These are phyloP conservation scores for Colletotrichum orbiculare DNA, from an alignment of 2,329 filamentous ascomycete genomes.

Conservation along the genomic window DNA sequence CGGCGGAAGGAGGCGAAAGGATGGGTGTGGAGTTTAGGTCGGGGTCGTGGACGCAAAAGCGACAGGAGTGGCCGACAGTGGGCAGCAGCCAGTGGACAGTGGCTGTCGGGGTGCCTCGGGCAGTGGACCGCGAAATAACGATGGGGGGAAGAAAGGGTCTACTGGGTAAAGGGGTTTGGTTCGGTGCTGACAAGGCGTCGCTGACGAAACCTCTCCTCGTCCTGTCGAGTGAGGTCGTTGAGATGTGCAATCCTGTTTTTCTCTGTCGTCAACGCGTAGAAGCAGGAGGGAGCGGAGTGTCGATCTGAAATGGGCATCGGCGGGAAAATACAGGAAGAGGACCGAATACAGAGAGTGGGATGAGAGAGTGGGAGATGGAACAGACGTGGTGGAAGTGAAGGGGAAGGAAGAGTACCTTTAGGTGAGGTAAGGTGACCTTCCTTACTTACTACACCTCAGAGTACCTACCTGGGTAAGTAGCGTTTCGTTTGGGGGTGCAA, in stretches of 20 bases:
- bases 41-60: conserved; percentile 35
- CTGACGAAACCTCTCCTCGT: conserved; percentile 14
- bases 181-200: conserved; percentile 17
- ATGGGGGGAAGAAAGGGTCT: conserved; percentile 31
- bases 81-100: too few species aligned
- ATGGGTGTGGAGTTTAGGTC: conserved; percentile 36
- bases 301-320: too few species aligned
- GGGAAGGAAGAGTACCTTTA: not conserved
- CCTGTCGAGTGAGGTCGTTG: not conserved
- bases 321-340: too few species aligned
- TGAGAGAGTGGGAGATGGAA: too few species aligned
- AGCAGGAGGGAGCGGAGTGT: conserved; percentile 10
- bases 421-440: too few species aligned
- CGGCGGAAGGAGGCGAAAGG: conserved; percentile 34
- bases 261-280: too few species aligned
- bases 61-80: conserved; percentile 28
- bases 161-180: conserved; percentile 3
- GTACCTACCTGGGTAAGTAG: not conserved
- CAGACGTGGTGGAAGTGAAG: not conserved
- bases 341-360: too few species aligned
- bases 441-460: not conserved
- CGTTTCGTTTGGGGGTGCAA: conserved; percentile 35
- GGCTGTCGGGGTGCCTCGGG: conserved; percentile 23
- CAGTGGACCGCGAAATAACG: conserved; percentile 36
- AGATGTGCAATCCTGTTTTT: too few species aligned